phyloP scores from a whole-genome alignment of 179 eudicot genomes.

The Spergularia azorica region DNA sequence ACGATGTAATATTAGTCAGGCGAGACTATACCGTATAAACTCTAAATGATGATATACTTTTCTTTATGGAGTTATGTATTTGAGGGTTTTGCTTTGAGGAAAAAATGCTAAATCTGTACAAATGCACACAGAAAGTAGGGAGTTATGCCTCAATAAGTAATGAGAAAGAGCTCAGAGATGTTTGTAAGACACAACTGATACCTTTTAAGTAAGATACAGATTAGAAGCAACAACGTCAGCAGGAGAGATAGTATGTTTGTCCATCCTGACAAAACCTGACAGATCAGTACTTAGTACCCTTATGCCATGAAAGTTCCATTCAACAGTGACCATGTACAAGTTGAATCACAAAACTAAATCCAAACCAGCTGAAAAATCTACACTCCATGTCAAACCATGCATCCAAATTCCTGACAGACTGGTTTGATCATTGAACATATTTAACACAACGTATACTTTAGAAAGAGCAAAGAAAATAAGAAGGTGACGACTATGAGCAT shows the following conservation, averaged over 20 bases:
- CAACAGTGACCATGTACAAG: background rate
- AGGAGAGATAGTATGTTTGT: constrained; percentile 39
- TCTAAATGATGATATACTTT: constrained; percentile 70
- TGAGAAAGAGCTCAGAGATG: background rate
- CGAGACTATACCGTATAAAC: constrained; percentile 56
- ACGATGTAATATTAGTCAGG: background rate
- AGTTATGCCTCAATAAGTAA: background rate
- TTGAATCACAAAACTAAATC: background rate
- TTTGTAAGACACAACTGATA: background rate
- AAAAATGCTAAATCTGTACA: constrained; percentile 44
- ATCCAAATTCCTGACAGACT: background rate
- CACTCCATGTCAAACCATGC: too few species aligned
- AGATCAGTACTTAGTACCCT: constrained; percentile 1
- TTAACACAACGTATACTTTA: background rate
- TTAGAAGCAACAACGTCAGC: constrained; percentile 45
- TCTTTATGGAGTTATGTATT: constrained; percentile 41
- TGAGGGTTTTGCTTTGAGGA: constrained; percentile 31
- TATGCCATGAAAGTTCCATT: constrained; percentile 11
- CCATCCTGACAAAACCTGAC: constrained; percentile 80
- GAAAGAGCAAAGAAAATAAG: background rate
- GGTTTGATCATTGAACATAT: background rate
- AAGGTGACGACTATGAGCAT: background rate
- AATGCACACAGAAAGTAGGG: constrained; percentile 24
- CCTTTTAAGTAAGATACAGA: constrained; percentile 38
- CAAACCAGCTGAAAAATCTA: too few species aligned